A percentile compares a stretch with the other conserved stretches of the same genome.
Conservation (phyloP, 345 rosid genomes). For the Populus euphratica region DNA sequence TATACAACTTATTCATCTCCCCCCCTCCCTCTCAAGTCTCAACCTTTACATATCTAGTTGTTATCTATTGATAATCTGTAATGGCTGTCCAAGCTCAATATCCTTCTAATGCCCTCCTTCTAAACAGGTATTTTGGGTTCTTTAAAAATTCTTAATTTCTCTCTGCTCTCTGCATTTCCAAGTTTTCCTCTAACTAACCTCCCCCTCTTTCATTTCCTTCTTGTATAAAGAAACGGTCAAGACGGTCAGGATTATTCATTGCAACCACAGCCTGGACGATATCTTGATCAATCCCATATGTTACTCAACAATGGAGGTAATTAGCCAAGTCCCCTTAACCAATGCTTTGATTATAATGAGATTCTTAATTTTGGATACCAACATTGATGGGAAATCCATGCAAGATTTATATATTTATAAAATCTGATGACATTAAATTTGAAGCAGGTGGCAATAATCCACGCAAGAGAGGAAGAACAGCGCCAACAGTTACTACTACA, state of each 20-base stretch:
- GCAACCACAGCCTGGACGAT: constrained; percentile 49
- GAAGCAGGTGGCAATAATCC: constrained; percentile 26
- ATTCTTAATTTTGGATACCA: not conserved
- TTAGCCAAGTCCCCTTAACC: not conserved
- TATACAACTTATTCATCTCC: not conserved
- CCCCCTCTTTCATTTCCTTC: not conserved
- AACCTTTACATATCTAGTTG: not conserved
- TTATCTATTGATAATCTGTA: constrained; percentile 8
- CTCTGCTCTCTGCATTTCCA: not conserved
- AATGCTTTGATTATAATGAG: not conserved
- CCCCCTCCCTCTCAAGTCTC: not conserved
- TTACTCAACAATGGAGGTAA: constrained; percentile 38
- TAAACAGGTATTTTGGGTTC: constrained; percentile 46
- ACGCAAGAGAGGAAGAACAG: constrained; percentile 62
- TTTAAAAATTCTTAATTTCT: not conserved
- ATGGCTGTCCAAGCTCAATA: constrained; percentile 95
- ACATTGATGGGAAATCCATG: not conserved
- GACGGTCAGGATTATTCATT: constrained; percentile 57
- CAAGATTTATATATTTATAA: not conserved
- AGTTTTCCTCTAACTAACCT: not conserved
- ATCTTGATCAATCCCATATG: constrained; percentile 54
- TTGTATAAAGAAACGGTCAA: constrained; percentile 54
- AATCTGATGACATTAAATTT: not conserved
- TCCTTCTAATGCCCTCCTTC: constrained; percentile 70
- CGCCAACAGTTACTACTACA: constrained; percentile 8